These are phyloP conservation scores for Ceratocystiopsis brevicomis DNA, from an alignment of 2,329 filamentous ascomycete species.

Conservation along the genomic window DNA sequence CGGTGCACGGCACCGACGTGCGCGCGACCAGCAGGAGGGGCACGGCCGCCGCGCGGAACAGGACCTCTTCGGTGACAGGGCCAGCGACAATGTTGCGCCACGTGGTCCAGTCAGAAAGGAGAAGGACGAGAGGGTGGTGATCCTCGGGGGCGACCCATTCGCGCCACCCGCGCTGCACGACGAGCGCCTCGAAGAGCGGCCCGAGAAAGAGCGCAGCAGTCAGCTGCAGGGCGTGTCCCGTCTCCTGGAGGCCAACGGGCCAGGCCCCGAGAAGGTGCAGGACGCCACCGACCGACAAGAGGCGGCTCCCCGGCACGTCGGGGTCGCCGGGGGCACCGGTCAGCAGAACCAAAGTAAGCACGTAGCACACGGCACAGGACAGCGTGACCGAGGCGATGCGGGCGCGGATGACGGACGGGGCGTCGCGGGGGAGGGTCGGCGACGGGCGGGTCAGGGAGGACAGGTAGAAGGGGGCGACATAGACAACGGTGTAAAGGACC, in stretches of 20 bases:
- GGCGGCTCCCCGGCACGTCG: neutral
- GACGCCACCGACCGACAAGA: constrained; percentile 19
- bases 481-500: constrained; percentile 70
- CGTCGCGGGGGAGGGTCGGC: constrained; percentile 61
- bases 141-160: constrained; percentile 31
- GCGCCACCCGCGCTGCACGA: constrained; percentile 54
- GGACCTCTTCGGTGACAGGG: constrained; percentile 77
- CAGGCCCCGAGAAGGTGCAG: constrained; percentile 63
- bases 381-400: constrained; percentile 63
- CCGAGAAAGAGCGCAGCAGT: constrained; percentile 66
- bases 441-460: constrained; percentile 65
- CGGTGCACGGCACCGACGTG: constrained; percentile 35
- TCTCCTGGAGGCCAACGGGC: constrained; percentile 50
- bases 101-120: constrained; percentile 55
- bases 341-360: constrained; percentile 49
- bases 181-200: constrained; percentile 60
- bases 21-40: constrained; percentile 62
- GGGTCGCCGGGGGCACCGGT: constrained; percentile 28
- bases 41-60: constrained; percentile 76
- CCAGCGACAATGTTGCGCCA: constrained; percentile 80
- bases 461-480: constrained; percentile 81
- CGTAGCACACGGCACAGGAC: constrained; percentile 51
- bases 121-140: constrained; percentile 34
- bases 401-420: constrained; percentile 72
- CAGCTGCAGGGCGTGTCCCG: constrained; percentile 44